Evolutionary conservation across 805 yeast genomes (phyloP).

Genomic region (Suhomyces faveliae): DNA sequence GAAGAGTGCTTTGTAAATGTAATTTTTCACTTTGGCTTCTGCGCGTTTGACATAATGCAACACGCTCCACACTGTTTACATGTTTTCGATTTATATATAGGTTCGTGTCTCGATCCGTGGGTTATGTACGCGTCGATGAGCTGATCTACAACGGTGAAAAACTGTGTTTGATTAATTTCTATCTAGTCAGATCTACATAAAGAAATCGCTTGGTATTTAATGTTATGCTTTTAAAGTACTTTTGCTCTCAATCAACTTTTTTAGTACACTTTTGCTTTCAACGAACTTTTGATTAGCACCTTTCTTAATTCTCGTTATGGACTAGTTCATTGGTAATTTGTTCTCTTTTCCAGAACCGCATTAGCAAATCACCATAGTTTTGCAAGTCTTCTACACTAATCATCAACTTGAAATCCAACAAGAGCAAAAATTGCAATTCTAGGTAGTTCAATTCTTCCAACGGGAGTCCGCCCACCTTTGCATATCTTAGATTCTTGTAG

Average conservation of each 20-base stretch:
- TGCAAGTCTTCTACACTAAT: constrained; percentile 89
- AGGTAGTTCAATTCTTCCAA: constrained; percentile 88
- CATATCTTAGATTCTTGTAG: constrained; percentile 90
- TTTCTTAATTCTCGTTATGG: constrained; percentile 1
- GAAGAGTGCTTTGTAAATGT: no score
- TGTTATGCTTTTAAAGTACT: no score
- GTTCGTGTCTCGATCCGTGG: no score
- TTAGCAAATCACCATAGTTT: constrained; percentile 79
- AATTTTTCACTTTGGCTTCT: not conserved
- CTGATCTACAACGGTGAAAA: no score
- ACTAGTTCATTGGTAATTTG: constrained; percentile 44
- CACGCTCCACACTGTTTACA: not conserved
- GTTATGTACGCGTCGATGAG: no score
- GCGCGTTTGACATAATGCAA: not conserved
- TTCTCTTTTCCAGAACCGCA: constrained; percentile 81
- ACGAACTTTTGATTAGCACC: not conserved
- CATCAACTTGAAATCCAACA: constrained; percentile 83
- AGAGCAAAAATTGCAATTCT: constrained; percentile 82
- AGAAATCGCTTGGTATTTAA: no score
- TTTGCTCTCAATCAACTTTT: no score
- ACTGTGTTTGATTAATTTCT: no score
- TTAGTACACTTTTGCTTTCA: no score
- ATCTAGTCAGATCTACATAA: no score
- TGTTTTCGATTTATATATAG: not conserved
- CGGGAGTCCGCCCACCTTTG: constrained; percentile 94